phyloP scores from a whole-genome alignment of 192 early-diverging fungal species.

The Coemansia sp. region DNA sequence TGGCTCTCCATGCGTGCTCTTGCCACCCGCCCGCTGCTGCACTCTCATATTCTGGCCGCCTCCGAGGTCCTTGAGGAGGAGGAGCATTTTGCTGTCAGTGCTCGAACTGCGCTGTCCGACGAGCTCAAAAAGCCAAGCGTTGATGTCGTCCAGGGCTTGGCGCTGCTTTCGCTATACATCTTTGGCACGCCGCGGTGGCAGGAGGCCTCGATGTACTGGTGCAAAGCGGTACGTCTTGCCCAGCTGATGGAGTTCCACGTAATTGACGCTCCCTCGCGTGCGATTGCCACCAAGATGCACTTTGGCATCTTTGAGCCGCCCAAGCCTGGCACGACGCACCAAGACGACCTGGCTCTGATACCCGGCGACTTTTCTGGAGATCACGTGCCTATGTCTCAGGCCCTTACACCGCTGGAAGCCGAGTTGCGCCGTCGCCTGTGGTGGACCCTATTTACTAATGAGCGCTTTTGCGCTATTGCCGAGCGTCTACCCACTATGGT shows the following conservation, averaged over 20 bases:
- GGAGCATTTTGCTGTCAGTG: slow-evolving; percentile 41
- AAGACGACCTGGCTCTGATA: slow-evolving; percentile 29
- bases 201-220: slow-evolving; percentile 56
- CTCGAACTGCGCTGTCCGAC: slow-evolving; percentile 19
- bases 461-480: slow-evolving; percentile 50
- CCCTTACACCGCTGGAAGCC: slow-evolving; percentile 44
- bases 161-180: slow-evolving; percentile 41
- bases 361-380: slow-evolving; percentile 43
- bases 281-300: slow-evolving; percentile 47
- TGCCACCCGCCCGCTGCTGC: slow-evolving; percentile 33
- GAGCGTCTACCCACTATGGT: slow-evolving; percentile 53
- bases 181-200: slow-evolving; percentile 48
- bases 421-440: slow-evolving; percentile 50
- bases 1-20: slow-evolving; percentile 52
- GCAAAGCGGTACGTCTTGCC: slow-evolving; percentile 49
- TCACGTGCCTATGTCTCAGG: slow-evolving; percentile 35
- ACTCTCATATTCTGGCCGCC: slow-evolving; percentile 20
- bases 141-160: slow-evolving; percentile 44
- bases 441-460: slow-evolving; percentile 53
- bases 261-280: slow-evolving; percentile 46
- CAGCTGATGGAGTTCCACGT: slow-evolving; percentile 48
- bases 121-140: slow-evolving; percentile 37
- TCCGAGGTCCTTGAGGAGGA: slow-evolving; percentile 38
- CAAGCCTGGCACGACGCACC: slow-evolving; percentile 11
- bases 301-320: slow-evolving; percentile 49